Base-by-base conservation (phyloP, 257 asterid genomes). In the Fraxinus pennsylvanica region DNA sequence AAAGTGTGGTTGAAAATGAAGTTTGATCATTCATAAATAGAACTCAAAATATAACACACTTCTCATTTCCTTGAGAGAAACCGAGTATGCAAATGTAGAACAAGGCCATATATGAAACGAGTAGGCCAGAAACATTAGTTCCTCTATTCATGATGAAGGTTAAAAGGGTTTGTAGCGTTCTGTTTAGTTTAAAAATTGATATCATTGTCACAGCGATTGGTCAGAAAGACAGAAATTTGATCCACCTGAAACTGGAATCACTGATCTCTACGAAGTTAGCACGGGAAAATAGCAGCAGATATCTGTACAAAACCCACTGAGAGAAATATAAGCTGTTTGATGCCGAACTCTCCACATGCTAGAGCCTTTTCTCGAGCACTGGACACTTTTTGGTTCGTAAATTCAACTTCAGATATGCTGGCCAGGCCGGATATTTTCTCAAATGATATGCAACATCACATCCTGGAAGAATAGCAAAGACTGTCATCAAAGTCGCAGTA, bases 181-280 rank as follows among this genome's bases (percentile, higher is more conserved):
- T 25, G 69, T 30, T 8, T 29, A n/a, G 21, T 21, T 57, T n/a
- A 7, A 29, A n/a, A 57, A 5, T 22, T 15, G 32, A 3, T 9
- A 41, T 10, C 50, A 10, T 43, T 10, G 50, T 43, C 15, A 43
- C 50, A 43, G 50, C 19, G 69, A 36, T 63, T 63, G 2, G 35
- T 19, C 27, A 54, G 65, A 17, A 27, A 63, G 0, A 63, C 69
- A 63, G 69, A 22, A 9, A 63, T 3, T 61, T 63, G 65, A 50
- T 74, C 72, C 78, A 63, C 68, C 82, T 39, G 61, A 76, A 71
- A 75, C 29, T 57, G 50, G 15, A 9, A 43, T 10, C 50, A 10
- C 50, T 43, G 15, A 43, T 76, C 76, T 66, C 74, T 80, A 70
- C 68, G 82, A 79, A 65, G 71, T 80, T 79, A 73, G 86, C 78